Percentiles rank a stretch among this genome's conserved stretches.
phyloP scores from a whole-genome alignment of 108 stramenopile genomes.

The Nitzschia palea region DNA sequence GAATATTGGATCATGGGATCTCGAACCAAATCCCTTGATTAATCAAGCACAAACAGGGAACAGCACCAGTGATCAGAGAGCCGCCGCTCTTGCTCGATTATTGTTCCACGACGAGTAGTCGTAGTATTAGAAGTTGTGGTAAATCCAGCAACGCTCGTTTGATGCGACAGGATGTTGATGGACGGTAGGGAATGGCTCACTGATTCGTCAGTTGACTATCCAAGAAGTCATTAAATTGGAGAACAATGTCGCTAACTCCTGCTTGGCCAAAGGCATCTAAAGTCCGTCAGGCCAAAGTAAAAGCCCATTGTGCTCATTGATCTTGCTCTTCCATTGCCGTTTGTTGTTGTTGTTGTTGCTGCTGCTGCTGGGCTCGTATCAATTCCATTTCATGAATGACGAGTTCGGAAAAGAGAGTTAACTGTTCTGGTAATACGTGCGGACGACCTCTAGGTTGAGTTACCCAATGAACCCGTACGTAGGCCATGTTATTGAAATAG shows the following conservation, averaged over 20 bases:
- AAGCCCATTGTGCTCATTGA: no score
- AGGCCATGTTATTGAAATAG: slow-evolving; percentile 46
- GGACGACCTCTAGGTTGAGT: background rate
- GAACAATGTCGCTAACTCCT: no score
- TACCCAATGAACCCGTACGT: slow-evolving; percentile 52
- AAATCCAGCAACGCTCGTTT: no score
- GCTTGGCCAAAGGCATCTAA: no score
- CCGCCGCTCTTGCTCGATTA: background rate
- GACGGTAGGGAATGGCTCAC: no score
- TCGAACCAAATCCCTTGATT: background rate
- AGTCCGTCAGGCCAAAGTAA: no score
- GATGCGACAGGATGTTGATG: no score
- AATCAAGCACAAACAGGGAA: background rate
- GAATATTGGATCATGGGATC: background rate
- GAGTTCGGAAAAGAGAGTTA: slow-evolving; percentile 31
- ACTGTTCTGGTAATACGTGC: background rate
- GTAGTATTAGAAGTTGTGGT: background rate
- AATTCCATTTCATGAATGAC: slow-evolving; percentile 39
- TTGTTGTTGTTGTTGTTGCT: background rate
- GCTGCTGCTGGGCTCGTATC: slow-evolving; percentile 1
- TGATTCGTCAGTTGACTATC: no score
- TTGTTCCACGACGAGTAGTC: background rate
- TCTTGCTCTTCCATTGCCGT: no score
- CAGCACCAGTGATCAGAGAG: background rate
- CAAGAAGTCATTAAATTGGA: no score